phyloP scores from a whole-genome alignment of 129 eudicot species.

The Deinandra increscens region DNA sequence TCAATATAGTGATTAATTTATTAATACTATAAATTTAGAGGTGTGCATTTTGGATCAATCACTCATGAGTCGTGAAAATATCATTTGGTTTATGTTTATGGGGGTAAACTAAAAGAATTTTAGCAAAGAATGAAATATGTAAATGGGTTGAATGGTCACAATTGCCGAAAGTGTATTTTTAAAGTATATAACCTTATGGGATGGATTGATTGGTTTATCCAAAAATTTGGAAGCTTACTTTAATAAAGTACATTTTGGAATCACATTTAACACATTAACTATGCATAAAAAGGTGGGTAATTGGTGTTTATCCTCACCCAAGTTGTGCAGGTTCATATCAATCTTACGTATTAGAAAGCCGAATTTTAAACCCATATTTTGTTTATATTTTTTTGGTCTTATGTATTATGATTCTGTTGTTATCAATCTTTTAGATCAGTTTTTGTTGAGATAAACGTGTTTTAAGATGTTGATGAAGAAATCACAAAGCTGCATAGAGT shows the following conservation, averaged over 20 bases:
- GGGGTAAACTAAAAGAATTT: background rate
- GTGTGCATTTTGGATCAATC: background rate
- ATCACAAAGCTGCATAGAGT: slow-evolving; percentile 41
- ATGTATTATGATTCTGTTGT: too few relatives aligned
- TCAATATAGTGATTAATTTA: background rate
- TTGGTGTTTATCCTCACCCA: too few relatives aligned
- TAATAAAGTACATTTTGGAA: background rate
- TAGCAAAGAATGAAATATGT: background rate
- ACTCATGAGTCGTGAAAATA: too few relatives aligned
- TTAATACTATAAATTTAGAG: background rate
- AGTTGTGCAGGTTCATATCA: too few relatives aligned
- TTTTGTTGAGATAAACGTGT: too few relatives aligned
- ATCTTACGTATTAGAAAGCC: too few relatives aligned
- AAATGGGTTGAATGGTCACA: background rate
- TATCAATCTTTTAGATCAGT: too few relatives aligned
- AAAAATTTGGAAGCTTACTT: background rate
- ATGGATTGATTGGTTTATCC: background rate
- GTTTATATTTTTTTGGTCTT: too few relatives aligned
- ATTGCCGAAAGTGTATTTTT: background rate
- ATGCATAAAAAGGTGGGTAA: background rate
- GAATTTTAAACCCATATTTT: too few relatives aligned
- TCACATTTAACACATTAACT: background rate
- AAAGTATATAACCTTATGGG: background rate
- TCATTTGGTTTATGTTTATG: background rate
- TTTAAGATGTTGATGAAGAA: slow-evolving; percentile 30